Evolutionary conservation across 208 protist species (phyloP), one percentile per base, ranked within the genome.

Genomic region (Leishmania arabica): DNA sequence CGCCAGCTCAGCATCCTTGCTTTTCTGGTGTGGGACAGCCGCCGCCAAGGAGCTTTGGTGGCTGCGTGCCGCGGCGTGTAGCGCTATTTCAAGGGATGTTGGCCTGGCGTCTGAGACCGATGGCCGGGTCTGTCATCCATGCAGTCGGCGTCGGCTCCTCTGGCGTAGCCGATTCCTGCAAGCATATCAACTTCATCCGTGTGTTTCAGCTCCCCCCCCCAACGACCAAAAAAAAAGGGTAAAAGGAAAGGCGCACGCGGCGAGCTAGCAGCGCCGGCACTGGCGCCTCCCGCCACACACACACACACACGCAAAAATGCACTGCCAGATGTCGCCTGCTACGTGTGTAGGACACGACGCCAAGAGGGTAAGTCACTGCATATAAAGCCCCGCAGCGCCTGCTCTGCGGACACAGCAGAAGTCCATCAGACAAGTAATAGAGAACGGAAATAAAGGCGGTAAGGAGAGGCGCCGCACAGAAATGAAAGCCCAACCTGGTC

Each of bases 401-500:
- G 6, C 66, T 8, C 40, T 54, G 51, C 9, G 15, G 5, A 21
- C 13, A 62, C 56, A 11, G 13, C 56, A 31, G 17, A 24, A 11
- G 42, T 1, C 13, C 31, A 2, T 3, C 72, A 9, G 65, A 37
- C 4, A 60, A 42, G 19, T 19, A 65, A 37, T 4, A 60, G n/a
- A 7, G 17, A 76, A 58, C 31, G 19, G 1, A 68, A 19, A 78
- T 21, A 69, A 6, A 34, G n/a, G 51, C 11, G 11, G 53, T 17
- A 31, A 40, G 56, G 49, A 60, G 56, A 77, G 73, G 53, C 49
- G 62, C 21, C 19, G 2, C n/a, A 51, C 51, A 64, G 19, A 77
- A n/a, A 24, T 58, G 27, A 65, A 47, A 60, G 73, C 73, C 56
- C 53, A 54, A 34, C 69, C 27, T 54, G 69, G 69, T 47, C 69